Percentiles rank a stretch among this genome's conserved stretches.
These are phyloP conservation scores for Blastocystis sp. DNA, from an alignment of 352 stramenopile genomes.

Conservation along the genomic window DNA sequence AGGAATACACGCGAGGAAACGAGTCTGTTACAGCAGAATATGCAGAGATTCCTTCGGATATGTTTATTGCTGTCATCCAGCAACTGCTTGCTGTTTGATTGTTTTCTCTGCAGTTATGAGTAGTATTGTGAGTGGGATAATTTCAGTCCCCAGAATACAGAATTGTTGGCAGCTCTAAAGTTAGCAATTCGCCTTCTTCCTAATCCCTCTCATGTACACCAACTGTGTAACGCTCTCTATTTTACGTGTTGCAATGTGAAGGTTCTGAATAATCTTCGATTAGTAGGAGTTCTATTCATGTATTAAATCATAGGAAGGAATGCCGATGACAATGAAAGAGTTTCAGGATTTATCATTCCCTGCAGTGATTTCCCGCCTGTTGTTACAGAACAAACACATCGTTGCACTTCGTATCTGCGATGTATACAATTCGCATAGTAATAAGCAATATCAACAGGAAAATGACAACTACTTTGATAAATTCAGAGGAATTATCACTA, in stretches of 20 bases:
- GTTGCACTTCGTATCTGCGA: constrained; percentile 30
- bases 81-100: neutral
- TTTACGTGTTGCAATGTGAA: constrained; percentile 54
- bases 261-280: constrained; percentile 33
- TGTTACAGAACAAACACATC: constrained; percentile 26
- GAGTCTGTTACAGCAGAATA: neutral
- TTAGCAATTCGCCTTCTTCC: neutral
- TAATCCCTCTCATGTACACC: neutral
- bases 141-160: neutral
- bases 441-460: constrained; percentile 24
- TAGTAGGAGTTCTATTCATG: neutral
- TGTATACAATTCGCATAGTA: constrained; percentile 24
- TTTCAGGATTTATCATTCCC: neutral
- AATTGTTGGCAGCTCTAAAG: constrained; percentile 4
- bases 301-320: constrained; percentile 17
- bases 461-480: constrained; percentile 3
- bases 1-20: neutral
- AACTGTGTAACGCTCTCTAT: constrained; percentile 21
- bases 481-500: constrained; percentile 24
- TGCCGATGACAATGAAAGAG: neutral
- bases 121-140: constrained; percentile 62
- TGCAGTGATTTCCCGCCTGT: neutral
- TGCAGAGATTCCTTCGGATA: neutral
- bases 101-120: neutral
- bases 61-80: neutral